Base-by-base conservation (phyloP, 2,329 filamentous ascomycete genomes). In the Bipolaris bicolor region DNA sequence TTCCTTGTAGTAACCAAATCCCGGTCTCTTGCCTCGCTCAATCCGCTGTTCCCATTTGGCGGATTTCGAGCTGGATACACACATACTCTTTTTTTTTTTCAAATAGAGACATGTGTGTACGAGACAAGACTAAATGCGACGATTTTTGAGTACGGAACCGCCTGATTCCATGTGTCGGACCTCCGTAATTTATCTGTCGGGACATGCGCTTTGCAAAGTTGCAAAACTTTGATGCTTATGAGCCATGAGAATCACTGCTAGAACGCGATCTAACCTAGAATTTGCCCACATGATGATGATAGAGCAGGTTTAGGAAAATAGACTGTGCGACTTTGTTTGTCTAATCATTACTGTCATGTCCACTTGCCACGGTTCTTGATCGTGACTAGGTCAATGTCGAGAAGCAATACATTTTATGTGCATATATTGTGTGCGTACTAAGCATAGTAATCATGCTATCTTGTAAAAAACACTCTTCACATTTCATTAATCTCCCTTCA, bases 141-240 rank as follows among this genome's bases (percentile, higher is more conserved):
- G 68, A 74, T 75, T 66, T 75, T 77, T 77, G 74, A 77, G 74
- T 77, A 76, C 74, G 73, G 64, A 63, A 58, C 71, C 72, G 69
- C 57, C 62, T 64, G 61, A 67, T 29, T 50, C 47, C 61, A 59
- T 64, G 65, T 72, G 69, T 65, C 67, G 72, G 64, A 59, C 63
- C 56, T 71, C 69, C 66, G 74, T 76, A 76, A 76, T 76, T 76
- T 69, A 73, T 75, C 67, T 58, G 72, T 76, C 71, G 71, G 65
- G 62, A 76, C 72, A 76, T 70, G 10, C 29, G 3, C 29, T 31
- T 31, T 31, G 29, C 10, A 31, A 31, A 11, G 5, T 31, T 31
- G 29, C 29, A 31, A 31, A 31, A 5, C 10, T 31, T 31, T 31
- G 26, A 29, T 29, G 4, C 4, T 11, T 31, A 13, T 31, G 29